Base-by-base conservation (phyloP, 2,329 filamentous ascomycete species). In the Exophiala viscosa region DNA sequence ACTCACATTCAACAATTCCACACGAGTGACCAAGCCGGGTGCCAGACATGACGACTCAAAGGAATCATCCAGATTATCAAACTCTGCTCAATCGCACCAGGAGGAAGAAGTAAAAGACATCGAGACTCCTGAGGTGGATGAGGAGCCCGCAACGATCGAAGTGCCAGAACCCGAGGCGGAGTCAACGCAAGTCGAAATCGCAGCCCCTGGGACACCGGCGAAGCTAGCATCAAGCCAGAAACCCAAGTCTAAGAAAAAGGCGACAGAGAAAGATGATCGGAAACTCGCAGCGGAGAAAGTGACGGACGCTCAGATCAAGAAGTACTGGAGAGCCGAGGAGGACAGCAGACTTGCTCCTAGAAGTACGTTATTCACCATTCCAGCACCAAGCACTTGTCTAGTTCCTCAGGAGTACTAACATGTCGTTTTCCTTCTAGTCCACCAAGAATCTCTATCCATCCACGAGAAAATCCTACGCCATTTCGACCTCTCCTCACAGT, bases 401-500 rank as follows among this genome's bases (percentile, higher is more conserved):
- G 8, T n/a, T 14, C 8, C 35, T 14, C 8, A 39, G 4, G n/a
- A 39, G 35, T 15, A 39, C 35, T 15, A 3, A 39, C 35, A 17
- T 18, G 38, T 18, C 36, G 8, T 10, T 40, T n/a, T n/a, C n/a
- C n/a, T n/a, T n/a, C 38, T 54, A 75, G 84, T 95, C 33, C 93
- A 97, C 65, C 90, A 95, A 71, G 71, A 85, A 63, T 85, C 78
- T 2, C 67, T 97, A 61, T 79, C 76, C 9, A 61, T 87, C 41
- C 78, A 86, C 50, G 91, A 97, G 77, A 96, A 92, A 76, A 83
- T 97, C 20, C 71, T 97, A 64, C 78, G 92, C 58, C 88, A 96
- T 68, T 99, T 93, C 71, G 93, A 99, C 68, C 86, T 95, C 60
- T 93, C 86, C 65, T 88, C 82, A 55, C 88, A 96, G 65, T 99